phyloP scores from a whole-genome alignment of 2,329 filamentous ascomycete genomes.

The Microdochium nivale region DNA sequence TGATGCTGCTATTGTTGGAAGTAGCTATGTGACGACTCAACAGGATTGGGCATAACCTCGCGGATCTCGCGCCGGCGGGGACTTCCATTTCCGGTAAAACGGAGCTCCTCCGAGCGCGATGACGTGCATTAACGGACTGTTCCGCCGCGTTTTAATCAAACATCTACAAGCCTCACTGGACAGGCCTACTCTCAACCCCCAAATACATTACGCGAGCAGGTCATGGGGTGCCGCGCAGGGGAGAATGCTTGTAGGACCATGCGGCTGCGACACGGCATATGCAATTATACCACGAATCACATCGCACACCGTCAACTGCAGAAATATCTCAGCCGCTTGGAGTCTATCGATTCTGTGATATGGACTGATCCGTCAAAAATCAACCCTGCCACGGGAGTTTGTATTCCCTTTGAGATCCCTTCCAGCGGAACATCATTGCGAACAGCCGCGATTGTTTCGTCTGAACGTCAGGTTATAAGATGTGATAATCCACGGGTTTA shows the following conservation, averaged over 20 bases:
- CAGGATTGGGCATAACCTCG: not conserved
- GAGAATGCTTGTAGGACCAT: too few species aligned
- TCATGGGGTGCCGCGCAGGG: too few species aligned
- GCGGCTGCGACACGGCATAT: not conserved
- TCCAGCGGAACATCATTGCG: not conserved
- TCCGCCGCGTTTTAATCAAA: not conserved
- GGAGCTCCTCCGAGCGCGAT: not conserved
- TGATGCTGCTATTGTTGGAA: not conserved
- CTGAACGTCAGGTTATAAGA: not conserved
- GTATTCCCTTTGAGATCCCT: not conserved
- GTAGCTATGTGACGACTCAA: not conserved
- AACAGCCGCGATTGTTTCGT: not conserved
- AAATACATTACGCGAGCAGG: too few species aligned
- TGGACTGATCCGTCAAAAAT: not conserved
- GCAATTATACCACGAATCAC: not conserved
- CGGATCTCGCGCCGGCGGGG: not conserved
- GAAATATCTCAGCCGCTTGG: not conserved
- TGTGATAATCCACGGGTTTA: not conserved
- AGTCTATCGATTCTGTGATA: not conserved
- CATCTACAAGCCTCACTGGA: not conserved
- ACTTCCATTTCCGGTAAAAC: not conserved
- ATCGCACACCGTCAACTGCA: not conserved
- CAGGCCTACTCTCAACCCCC: too few species aligned
- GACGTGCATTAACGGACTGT: not conserved
- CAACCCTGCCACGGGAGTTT: not conserved